Percentiles rank a stretch among this genome's conserved stretches.
Conservation (phyloP, 2,329 filamentous ascomycete genomes). For the Albifimbria verrucaria region DNA sequence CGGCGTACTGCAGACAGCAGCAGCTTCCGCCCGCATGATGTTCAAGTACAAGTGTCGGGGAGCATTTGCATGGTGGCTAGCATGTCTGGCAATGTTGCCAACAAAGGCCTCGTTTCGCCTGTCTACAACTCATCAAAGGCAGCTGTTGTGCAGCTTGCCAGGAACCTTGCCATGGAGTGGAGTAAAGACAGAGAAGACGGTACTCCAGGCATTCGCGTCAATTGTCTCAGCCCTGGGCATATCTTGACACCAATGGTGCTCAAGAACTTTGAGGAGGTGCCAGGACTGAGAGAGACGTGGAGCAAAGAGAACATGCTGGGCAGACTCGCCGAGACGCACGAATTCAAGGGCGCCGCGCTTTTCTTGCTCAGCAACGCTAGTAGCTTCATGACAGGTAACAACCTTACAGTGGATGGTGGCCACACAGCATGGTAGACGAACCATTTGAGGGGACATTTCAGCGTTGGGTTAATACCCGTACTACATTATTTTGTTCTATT, state of each 20-base stretch:
- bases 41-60: slow-evolving; percentile 46
- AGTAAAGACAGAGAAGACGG: slow-evolving; percentile 38
- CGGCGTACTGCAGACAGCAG: slow-evolving; percentile 34
- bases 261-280: slow-evolving; percentile 65
- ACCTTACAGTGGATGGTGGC: slow-evolving; percentile 54
- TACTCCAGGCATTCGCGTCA: slow-evolving; percentile 60
- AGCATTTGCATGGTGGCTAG: slow-evolving; percentile 57
- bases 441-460: too few species aligned
- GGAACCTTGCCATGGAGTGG: slow-evolving; percentile 64
- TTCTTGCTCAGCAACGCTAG: slow-evolving; percentile 62
- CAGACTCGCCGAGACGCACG: slow-evolving; percentile 51
- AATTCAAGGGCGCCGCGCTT: slow-evolving; percentile 59
- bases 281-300: slow-evolving; percentile 59
- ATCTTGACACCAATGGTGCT: slow-evolving; percentile 71
- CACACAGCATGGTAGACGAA: slow-evolving; percentile 25
- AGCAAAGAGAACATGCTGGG: slow-evolving; percentile 72
- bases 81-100: slow-evolving; percentile 51
- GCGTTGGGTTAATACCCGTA: too few species aligned
- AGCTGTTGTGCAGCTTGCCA: slow-evolving; percentile 59
- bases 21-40: slow-evolving; percentile 54
- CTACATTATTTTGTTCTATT: too few species aligned
- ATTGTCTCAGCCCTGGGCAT: slow-evolving; percentile 66
- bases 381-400: slow-evolving; percentile 60
- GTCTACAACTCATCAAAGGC: slow-evolving; percentile 68
- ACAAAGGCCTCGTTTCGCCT: slow-evolving; percentile 60